Conservation (phyloP, 2,329 filamentous ascomycete genomes). For the Byssoonygena ceratinophila region DNA sequence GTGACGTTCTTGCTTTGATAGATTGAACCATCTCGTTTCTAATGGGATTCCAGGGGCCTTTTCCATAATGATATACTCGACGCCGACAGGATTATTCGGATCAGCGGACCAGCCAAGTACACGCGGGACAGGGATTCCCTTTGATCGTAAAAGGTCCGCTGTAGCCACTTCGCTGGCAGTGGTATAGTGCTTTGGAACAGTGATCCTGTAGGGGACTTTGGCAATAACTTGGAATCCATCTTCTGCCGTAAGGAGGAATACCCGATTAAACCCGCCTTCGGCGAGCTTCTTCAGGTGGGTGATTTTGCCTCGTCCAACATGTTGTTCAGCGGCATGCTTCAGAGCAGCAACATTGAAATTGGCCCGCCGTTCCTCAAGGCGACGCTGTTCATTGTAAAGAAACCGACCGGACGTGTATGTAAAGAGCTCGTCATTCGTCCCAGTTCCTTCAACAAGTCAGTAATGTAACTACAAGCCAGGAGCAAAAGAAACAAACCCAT, state of each 20-base stretch:
- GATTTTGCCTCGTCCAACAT: slow-evolving; percentile 2
- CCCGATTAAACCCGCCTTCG: slow-evolving; percentile 22
- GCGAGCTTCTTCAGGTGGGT: slow-evolving; percentile 18
- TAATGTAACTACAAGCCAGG: slow-evolving; percentile 3
- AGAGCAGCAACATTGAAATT: slow-evolving; percentile 16
- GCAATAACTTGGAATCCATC: slow-evolving; percentile 21
- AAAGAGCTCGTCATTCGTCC: slow-evolving; percentile 10
- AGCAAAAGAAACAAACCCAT: slow-evolving; percentile 11
- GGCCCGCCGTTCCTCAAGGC: slow-evolving; percentile 14
- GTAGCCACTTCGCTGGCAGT: slow-evolving; percentile 31
- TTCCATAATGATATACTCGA: slow-evolving; percentile 36
- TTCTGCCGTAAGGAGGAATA: slow-evolving; percentile 19
- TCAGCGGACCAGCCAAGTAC: slow-evolving; percentile 29
- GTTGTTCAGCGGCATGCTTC: slow-evolving; percentile 11
- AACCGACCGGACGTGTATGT: slow-evolving; percentile 14
- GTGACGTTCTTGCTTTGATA: slow-evolving; percentile 12
- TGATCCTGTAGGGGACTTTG: slow-evolving; percentile 20
- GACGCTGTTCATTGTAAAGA: slow-evolving; percentile 14
- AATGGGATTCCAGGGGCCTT: slow-evolving; percentile 26
- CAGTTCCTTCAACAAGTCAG: slow-evolving; percentile 12
- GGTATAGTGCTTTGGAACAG: slow-evolving; percentile 19
- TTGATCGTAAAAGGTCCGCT: slow-evolving; percentile 24
- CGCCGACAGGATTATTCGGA: slow-evolving; percentile 28
- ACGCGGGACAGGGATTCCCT: slow-evolving; percentile 29
- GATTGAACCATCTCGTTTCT: slow-evolving; percentile 24